Evolutionary conservation across 1,284 basidiomycete genomes (phyloP).

Genomic region (Boletus semigastroideus): DNA sequence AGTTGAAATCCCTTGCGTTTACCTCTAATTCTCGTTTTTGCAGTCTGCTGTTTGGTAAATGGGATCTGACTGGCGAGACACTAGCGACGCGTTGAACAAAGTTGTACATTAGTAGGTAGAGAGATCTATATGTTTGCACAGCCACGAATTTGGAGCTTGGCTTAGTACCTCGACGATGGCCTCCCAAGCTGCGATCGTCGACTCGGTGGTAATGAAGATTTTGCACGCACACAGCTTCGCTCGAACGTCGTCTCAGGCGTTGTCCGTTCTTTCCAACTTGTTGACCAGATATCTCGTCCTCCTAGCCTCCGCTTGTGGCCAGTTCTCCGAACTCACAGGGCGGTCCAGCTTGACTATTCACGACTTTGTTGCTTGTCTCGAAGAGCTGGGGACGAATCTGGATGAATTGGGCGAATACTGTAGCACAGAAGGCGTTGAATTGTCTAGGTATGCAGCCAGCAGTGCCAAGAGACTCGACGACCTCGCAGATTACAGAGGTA

Average conservation of each 20-base stretch:
- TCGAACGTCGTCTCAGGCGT: constrained; percentile 67
- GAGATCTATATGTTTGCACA: too few species aligned
- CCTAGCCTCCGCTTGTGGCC: constrained; percentile 60
- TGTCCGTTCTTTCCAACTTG: constrained; percentile 66
- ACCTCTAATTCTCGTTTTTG: constrained; percentile 6
- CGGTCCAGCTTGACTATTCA: constrained; percentile 50
- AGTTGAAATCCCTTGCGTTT: neutral
- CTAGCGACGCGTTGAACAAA: too few species aligned
- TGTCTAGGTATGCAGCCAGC: constrained; percentile 61
- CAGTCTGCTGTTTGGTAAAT: constrained; percentile 52
- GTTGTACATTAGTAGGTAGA: too few species aligned
- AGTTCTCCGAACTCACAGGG: constrained; percentile 71
- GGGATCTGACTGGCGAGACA: constrained; percentile 35
- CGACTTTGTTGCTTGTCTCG: constrained; percentile 65
- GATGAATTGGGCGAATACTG: constrained; percentile 68
- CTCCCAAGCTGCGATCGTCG: constrained; percentile 45
- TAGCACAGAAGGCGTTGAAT: constrained; percentile 59
- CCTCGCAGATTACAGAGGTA: constrained; percentile 68
- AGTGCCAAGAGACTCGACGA: constrained; percentile 65
- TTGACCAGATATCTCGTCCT: constrained; percentile 68
- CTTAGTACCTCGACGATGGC: constrained; percentile 13
- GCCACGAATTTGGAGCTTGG: constrained; percentile 6
- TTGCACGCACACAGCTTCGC: constrained; percentile 75
- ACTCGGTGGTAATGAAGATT: constrained; percentile 63
- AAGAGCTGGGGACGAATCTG: constrained; percentile 68